A percentile compares a stretch with the other conserved stretches of the same genome.
These are phyloP conservation scores for Aspergillus panamensis DNA, from an alignment of 495 filamentous ascomycete genomes.

Conservation along the genomic window DNA sequence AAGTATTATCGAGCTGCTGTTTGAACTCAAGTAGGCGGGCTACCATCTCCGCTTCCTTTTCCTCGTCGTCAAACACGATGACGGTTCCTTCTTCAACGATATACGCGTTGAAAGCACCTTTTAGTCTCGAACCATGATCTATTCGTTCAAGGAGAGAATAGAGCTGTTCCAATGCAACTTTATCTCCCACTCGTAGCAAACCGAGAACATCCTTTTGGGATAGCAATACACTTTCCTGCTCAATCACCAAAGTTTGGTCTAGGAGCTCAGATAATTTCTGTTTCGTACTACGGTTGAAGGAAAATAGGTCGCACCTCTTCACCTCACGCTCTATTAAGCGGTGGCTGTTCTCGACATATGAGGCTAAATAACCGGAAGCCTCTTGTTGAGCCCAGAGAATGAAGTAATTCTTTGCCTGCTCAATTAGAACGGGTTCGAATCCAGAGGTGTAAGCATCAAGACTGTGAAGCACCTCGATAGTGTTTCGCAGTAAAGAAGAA, in stretches of 20 bases:
- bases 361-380: constrained; percentile 56
- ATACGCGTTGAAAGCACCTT: constrained; percentile 68
- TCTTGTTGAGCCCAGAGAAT: constrained; percentile 60
- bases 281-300: constrained; percentile 77
- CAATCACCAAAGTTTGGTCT: constrained; percentile 61
- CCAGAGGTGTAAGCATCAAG: constrained; percentile 69
- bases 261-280: constrained; percentile 66
- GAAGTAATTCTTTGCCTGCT: constrained; percentile 62
- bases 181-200: constrained; percentile 63
- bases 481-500: constrained; percentile 59
- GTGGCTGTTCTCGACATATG: constrained; percentile 66
- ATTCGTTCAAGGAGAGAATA: constrained; percentile 69
- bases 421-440: constrained; percentile 76
- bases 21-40: constrained; percentile 78
- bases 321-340: constrained; percentile 66
- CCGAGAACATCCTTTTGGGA: constrained; percentile 58
- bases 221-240: constrained; percentile 59
- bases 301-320: constrained; percentile 69
- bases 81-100: constrained; percentile 69
- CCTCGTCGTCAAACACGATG: constrained; percentile 78
- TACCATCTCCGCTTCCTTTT: constrained; percentile 82
- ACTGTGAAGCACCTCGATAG: constrained; percentile 75
- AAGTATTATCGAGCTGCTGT: constrained; percentile 69
- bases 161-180: constrained; percentile 65
- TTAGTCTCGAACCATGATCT: constrained; percentile 61